phyloP scores from a whole-genome alignment of 1,284 basidiomycete genomes.

The Hemileia vastatrix region DNA sequence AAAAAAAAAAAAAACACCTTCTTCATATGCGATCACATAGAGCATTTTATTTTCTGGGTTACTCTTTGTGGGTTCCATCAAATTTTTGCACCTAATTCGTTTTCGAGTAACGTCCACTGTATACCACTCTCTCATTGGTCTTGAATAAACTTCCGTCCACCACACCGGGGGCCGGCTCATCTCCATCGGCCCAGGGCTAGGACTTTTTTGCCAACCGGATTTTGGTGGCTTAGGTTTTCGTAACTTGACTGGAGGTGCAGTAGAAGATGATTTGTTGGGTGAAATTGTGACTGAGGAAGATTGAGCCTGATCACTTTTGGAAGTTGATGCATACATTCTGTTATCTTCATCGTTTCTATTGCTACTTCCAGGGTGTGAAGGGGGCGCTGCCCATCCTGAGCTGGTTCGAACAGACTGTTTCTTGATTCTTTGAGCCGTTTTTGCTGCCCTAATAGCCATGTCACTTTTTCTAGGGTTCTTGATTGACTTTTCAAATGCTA shows the following conservation, averaged over 20 bases:
- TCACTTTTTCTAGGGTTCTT: too few species aligned
- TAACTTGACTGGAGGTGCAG: slow-evolving; percentile 12
- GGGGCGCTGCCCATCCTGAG: too few species aligned
- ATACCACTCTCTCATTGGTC: slow-evolving; percentile 82
- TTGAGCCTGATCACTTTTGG: too few species aligned
- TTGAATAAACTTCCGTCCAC: slow-evolving; percentile 95
- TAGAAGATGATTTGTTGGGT: too few species aligned
- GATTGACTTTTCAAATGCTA: too few species aligned
- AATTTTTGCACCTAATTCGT: slow-evolving; percentile 61
- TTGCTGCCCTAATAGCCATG: too few species aligned
- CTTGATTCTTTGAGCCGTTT: too few species aligned
- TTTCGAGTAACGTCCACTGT: slow-evolving; percentile 74
- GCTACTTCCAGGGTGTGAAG: too few species aligned
- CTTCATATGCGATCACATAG: slow-evolving; percentile 90
- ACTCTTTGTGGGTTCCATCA: slow-evolving; percentile 63
- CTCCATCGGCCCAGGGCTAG: slow-evolving; percentile 10
- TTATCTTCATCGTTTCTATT: too few species aligned
- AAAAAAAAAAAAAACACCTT: slow-evolving; percentile 44
- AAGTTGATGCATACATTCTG: too few species aligned
- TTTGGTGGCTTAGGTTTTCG: slow-evolving; percentile 15
- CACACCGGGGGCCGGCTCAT: slow-evolving; percentile 65
- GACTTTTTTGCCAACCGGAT: slow-evolving; percentile 18
- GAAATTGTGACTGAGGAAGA: too few species aligned
- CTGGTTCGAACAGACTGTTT: too few species aligned
- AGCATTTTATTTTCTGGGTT: slow-evolving; percentile 69